These are phyloP conservation scores for Elsinoe ampelina DNA, from an alignment of 2,329 filamentous ascomycete species.

Conservation along the genomic window DNA sequence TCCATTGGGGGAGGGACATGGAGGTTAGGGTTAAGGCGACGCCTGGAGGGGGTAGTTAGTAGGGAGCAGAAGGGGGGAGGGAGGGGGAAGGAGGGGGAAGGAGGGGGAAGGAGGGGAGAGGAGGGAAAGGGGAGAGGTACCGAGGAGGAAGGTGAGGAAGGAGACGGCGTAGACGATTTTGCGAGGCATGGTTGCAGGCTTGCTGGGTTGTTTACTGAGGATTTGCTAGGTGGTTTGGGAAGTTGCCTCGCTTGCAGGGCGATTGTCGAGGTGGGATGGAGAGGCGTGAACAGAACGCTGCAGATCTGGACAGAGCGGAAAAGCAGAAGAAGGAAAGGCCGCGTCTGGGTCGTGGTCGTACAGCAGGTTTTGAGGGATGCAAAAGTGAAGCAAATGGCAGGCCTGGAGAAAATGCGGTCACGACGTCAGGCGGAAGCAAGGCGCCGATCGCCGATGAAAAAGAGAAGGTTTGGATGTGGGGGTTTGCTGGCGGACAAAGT, in stretches of 20 bases:
- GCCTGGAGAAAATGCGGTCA: constrained; percentile 6
- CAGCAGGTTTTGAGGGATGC: neutral
- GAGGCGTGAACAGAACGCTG: neutral
- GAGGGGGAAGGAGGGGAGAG: constrained; percentile 25
- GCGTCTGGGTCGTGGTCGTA: neutral
- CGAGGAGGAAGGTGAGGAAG: constrained; percentile 38
- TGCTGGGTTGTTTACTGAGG: neutral
- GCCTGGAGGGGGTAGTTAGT: constrained; percentile 38
- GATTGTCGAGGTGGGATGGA: no score
- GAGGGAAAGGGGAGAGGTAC: constrained; percentile 22
- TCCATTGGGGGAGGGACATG: constrained; percentile 62
- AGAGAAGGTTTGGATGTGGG: neutral
- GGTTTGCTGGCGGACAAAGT: neutral
- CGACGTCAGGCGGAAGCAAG: constrained; percentile 5
- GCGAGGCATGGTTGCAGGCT: constrained; percentile 34
- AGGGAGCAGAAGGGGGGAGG: neutral
- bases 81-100: constrained; percentile 28
- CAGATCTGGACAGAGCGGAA: neutral
- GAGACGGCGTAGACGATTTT: constrained; percentile 41
- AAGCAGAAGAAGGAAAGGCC: neutral
- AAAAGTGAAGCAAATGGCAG: neutral
- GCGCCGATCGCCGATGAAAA: constrained; percentile 4
- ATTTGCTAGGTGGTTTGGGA: neutral
- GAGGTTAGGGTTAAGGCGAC: constrained; percentile 62
- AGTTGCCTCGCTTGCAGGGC: neutral